Conservation (phyloP, 306 rosid species). For the Acacia crassicarpa region DNA sequence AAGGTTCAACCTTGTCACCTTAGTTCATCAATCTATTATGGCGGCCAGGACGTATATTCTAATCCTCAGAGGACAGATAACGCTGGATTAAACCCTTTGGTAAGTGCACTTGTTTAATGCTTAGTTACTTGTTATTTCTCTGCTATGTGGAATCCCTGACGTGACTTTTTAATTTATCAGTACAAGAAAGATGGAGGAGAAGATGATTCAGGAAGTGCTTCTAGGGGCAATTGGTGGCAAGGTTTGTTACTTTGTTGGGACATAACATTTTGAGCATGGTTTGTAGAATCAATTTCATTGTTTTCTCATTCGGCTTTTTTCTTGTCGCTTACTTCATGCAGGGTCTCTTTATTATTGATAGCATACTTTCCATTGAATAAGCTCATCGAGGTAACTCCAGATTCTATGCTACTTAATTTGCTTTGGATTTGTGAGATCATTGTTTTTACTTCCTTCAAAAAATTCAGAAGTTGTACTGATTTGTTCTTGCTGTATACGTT, state of each 20-base stretch:
- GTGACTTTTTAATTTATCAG: constrained; percentile 36
- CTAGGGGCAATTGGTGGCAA: constrained; percentile 96
- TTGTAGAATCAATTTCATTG: neutral
- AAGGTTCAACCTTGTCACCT: constrained; percentile 82
- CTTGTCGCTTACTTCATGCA: constrained; percentile 32
- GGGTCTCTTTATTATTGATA: constrained; percentile 81
- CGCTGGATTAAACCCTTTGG: constrained; percentile 46
- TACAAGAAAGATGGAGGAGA: constrained; percentile 69
- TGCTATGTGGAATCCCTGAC: neutral
- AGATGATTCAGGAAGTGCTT: constrained; percentile 81
- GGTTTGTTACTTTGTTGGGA: constrained; percentile 39
- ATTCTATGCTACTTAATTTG: neutral
- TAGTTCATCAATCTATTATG: constrained; percentile 92
- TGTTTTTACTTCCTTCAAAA: neutral
- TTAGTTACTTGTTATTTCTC: neutral
- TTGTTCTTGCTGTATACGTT: neutral
- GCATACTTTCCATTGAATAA: constrained; percentile 30
- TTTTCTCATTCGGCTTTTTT: neutral
- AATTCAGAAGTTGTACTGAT: neutral
- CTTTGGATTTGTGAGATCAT: neutral
- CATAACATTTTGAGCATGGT: neutral
- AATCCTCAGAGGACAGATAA: constrained; percentile 52
- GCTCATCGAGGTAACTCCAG: constrained; percentile 50
- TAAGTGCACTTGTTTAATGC: constrained; percentile 25
- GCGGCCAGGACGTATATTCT: constrained; percentile 81